Percentiles rank a stretch among this genome's conserved stretches.
Conservation (phyloP, 192 early-diverging fungal species). For the Mortierella hygrophila region DNA sequence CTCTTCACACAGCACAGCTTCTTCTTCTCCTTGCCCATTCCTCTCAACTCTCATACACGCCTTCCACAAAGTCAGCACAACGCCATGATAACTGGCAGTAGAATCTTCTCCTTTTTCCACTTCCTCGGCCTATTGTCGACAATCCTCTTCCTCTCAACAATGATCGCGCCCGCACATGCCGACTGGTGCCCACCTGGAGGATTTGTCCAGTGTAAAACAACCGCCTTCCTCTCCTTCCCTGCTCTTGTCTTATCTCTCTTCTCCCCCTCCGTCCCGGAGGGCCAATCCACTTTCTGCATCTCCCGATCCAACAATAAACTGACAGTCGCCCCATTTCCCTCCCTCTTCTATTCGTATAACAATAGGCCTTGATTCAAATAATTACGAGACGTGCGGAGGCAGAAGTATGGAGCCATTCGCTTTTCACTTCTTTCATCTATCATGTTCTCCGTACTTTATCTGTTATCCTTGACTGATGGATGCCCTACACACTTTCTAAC, state of each 20-base stretch:
- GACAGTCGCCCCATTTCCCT: too few species aligned
- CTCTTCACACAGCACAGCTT: background rate
- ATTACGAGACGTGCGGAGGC: too few species aligned
- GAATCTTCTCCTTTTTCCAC: background rate
- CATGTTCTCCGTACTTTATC: too few species aligned
- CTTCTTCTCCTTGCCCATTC: background rate
- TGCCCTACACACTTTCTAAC: too few species aligned
- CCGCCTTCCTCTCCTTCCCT: background rate
- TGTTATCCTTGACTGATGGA: too few species aligned
- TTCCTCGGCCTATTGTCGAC: background rate
- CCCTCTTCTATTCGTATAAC: background rate
- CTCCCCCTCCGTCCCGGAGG: background rate
- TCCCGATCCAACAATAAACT: too few species aligned
- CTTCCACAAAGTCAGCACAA: background rate
- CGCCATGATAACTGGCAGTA: background rate
- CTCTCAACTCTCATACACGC: background rate
- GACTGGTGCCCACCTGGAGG: background rate
- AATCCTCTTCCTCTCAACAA: background rate
- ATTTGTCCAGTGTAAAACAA: constrained; percentile 1
- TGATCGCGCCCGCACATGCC: background rate
- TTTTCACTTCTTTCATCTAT: background rate
- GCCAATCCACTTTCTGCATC: background rate
- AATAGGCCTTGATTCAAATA: too few species aligned
- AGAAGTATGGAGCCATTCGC: too few species aligned
- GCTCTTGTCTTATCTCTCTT: too few species aligned